Percentiles rank a stretch among this genome's conserved stretches.
These are phyloP conservation scores for Penicillium sp. DNA, from an alignment of 2,329 filamentous ascomycete species.

Conservation along the genomic window DNA sequence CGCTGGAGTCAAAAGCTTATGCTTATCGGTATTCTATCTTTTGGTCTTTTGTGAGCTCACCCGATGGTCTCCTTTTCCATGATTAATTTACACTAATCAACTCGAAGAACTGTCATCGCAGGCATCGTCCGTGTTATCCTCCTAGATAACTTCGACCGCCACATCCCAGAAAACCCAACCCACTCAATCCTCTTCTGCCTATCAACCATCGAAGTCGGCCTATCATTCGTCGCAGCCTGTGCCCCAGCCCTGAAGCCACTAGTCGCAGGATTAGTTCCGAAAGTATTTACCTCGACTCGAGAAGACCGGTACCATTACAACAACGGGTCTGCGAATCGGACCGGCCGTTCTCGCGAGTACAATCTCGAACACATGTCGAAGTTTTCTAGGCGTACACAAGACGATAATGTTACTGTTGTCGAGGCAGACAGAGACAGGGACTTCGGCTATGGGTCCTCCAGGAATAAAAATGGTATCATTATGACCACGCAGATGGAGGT, in stretches of 20 bases:
- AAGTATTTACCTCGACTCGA: constrained; percentile 1
- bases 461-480: constrained; percentile 4
- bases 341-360: constrained; percentile 6
- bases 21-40: constrained; percentile 12
- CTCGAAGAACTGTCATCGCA: constrained; percentile 8
- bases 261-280: constrained; percentile 6
- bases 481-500: constrained; percentile 15
- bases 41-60: constrained; percentile 8
- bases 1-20: constrained; percentile 11
- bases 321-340: constrained; percentile 1
- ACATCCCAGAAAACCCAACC: constrained; percentile 4
- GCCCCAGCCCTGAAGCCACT: constrained; percentile 11
- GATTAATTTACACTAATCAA: too few species aligned
- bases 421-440: neutral
- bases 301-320: constrained; percentile 5
- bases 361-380: constrained; percentile 6
- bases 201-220: constrained; percentile 10
- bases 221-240: constrained; percentile 11
- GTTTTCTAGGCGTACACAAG: neutral
- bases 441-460: neutral
- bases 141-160: constrained; percentile 9
- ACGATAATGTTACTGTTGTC: neutral
- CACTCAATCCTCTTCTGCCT: constrained; percentile 13
- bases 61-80: too few species aligned
- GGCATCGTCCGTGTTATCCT: constrained; percentile 11